Evolutionary conservation across 495 filamentous ascomycete species (phyloP).

Genomic region (Hypoxylon trugodes): DNA sequence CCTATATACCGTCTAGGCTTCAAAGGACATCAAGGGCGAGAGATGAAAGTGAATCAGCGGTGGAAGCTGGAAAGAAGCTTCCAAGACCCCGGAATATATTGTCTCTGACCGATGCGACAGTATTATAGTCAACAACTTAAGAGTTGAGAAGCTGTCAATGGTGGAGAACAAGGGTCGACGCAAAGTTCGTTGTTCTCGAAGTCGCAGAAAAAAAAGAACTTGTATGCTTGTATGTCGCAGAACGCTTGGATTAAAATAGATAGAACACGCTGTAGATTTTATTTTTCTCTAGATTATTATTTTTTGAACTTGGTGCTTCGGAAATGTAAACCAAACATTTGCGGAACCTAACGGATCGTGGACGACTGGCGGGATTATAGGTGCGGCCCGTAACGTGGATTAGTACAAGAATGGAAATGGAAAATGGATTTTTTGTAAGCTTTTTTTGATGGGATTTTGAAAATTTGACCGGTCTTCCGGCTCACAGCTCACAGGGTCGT

Average conservation of each 20-base stretch:
- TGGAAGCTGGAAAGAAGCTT: conserved; percentile 46
- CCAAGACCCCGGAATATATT: conserved; percentile 35
- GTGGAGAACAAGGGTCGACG: conserved; percentile 32
- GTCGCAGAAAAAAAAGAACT: conserved; percentile 41
- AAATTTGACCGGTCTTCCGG: conserved; percentile 42
- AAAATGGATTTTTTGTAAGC: conserved; percentile 22
- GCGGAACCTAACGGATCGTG: no score
- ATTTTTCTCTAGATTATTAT: no score
- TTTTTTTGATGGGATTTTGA: conserved; percentile 28
- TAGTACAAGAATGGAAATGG: conserved; percentile 26
- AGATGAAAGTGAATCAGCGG: conserved; percentile 37
- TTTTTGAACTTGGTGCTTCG: not conserved
- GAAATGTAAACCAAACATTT: not conserved
- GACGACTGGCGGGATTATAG: conserved; percentile 1
- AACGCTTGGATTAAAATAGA: conserved; percentile 11
- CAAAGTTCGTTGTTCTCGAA: conserved; percentile 46
- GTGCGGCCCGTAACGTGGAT: conserved; percentile 21
- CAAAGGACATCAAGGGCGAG: conserved; percentile 28
- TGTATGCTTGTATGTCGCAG: conserved; percentile 42
- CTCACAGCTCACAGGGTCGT: conserved; percentile 30
- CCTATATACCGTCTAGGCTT: conserved; percentile 40
- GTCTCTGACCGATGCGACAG: conserved; percentile 41
- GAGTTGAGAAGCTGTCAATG: conserved; percentile 23
- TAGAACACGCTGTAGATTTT: conserved; percentile 8
- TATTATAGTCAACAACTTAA: conserved; percentile 22